Percentiles rank a stretch among this genome's conserved stretches.
phyloP scores from a whole-genome alignment of 2,329 filamentous ascomycete species.

The Albophoma yamanashiensis region DNA sequence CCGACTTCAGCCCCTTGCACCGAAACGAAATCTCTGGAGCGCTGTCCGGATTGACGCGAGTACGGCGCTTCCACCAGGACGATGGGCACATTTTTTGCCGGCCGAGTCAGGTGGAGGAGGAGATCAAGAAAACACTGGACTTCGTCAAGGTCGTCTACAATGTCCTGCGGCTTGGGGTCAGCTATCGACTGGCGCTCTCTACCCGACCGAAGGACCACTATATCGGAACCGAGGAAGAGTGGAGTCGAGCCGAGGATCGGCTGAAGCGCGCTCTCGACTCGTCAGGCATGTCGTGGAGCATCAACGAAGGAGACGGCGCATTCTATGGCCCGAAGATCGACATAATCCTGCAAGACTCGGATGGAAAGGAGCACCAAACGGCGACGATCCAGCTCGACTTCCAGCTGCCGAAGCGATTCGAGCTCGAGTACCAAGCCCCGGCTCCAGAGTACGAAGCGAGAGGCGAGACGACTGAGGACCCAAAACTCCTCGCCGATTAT shows the following conservation, averaged over 20 bases:
- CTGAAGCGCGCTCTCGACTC: constrained; percentile 40
- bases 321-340: constrained; percentile 93
- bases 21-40: constrained; percentile 78
- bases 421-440: constrained; percentile 61
- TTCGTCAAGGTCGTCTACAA: constrained; percentile 66
- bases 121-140: constrained; percentile 63
- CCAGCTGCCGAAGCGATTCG: constrained; percentile 75
- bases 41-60: constrained; percentile 70
- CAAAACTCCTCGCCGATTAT: constrained; percentile 34
- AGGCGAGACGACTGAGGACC: constrained; percentile 38
- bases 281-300: constrained; percentile 60
- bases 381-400: constrained; percentile 87
- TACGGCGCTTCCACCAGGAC: constrained; percentile 82
- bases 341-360: constrained; percentile 67
- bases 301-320: constrained; percentile 75
- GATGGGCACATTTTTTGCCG: constrained; percentile 87
- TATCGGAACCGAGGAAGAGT: constrained; percentile 63
- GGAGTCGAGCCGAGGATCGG: constrained; percentile 33
- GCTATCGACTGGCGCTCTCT: constrained; percentile 67
- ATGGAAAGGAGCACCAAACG: constrained; percentile 80
- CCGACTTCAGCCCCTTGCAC: constrained; percentile 81
- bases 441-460: constrained; percentile 50
- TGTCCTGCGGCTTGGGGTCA: constrained; percentile 53
- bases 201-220: constrained; percentile 67
- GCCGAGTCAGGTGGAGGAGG: constrained; percentile 60